Evolutionary conservation across 805 yeast genomes (phyloP), one percentile per base, ranked within the genome.

Genomic region (Hemisphaericaspora nanyangensis): DNA sequence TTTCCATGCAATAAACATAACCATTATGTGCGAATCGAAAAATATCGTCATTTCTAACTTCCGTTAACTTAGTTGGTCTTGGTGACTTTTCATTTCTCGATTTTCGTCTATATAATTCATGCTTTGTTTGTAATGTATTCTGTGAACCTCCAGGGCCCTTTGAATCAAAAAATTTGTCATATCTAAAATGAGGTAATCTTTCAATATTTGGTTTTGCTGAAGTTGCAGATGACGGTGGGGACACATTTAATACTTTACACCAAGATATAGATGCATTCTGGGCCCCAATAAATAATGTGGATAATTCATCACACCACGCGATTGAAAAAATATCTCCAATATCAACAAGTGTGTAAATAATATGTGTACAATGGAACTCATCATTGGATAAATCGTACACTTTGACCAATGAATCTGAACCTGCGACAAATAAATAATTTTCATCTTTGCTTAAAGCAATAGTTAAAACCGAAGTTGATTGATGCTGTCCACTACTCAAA

Each of bases 281-380:
- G 10, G 95, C 82, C 4, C 99, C 99, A 50, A 87, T 76, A 45
- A 81, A 86, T 4, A 91, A 67, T 0, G 86, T 77, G 34, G 79
- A 72, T 8, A 76, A 57, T 2, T 63, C 47, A 15, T 77, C 75
- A 12, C 82, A 71, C 79, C 93, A 87, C 6, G 80, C 76, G 25
- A 91, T 63, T 7, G 95, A 82, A 55, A 91, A 91, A 13, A 91
- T 84, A 59, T 91, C 99, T 36, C 99, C 99, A 37, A 91, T 83
- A 63, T 91, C 99, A 26, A 84, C 74, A 8, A 84, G 60, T 1
- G 95, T 83, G 58, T 91, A 91, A 6, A 90, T 77, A 0, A 95
- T 84, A 50, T 85, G 84, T 0, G 84, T 55, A 38, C 70, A 65
- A 10, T 40, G 46, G 28, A 57, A 50, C 20, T 36, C 24, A n/a